Conservation (phyloP, 177 flowering plant genomes). For the Vitis hybrid region DNA sequence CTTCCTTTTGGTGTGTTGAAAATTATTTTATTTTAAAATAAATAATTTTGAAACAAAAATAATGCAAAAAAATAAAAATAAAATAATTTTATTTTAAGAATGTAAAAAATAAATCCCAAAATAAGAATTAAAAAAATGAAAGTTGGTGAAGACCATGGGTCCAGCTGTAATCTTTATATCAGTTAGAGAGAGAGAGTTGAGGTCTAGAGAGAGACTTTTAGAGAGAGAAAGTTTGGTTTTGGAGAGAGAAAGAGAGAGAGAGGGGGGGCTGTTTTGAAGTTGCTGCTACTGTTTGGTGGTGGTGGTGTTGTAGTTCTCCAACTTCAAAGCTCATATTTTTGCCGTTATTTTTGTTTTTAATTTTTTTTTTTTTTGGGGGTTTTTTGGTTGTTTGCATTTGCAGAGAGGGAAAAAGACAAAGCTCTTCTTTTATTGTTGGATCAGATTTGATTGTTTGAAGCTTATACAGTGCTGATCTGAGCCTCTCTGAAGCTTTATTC, state of each 20-base stretch:
- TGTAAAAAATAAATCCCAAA: neutral
- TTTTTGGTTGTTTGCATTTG: conserved; percentile 32
- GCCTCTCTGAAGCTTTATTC: conserved; percentile 7
- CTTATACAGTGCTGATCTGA: conserved; percentile 34
- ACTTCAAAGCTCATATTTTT: neutral
- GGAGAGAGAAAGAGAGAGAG: conserved; percentile 3
- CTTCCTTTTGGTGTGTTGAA: no score
- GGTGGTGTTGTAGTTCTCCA: neutral
- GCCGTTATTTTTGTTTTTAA: no score
- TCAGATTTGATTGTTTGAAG: conserved; percentile 25
- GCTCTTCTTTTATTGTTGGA: conserved; percentile 6
- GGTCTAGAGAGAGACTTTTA: conserved; percentile 3
- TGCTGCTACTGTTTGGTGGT: no score
- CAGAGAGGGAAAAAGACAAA: conserved; percentile 17
- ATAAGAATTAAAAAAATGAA: conserved; percentile 4
- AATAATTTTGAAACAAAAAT: no score
- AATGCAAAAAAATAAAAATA: no score
- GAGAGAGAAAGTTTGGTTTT: conserved; percentile 13
- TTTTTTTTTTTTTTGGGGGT: conserved; percentile 2
- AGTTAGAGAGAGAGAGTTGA: conserved; percentile 13
- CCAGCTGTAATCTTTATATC: conserved; percentile 31
- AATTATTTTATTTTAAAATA: no score
- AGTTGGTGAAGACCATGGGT: conserved; percentile 35
- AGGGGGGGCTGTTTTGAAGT: no score
- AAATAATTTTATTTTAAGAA: no score